A percentile compares a stretch with the other conserved stretches of the same genome.
Evolutionary conservation across 306 rosid genomes (phyloP).

Genomic region (Delonix regia): DNA sequence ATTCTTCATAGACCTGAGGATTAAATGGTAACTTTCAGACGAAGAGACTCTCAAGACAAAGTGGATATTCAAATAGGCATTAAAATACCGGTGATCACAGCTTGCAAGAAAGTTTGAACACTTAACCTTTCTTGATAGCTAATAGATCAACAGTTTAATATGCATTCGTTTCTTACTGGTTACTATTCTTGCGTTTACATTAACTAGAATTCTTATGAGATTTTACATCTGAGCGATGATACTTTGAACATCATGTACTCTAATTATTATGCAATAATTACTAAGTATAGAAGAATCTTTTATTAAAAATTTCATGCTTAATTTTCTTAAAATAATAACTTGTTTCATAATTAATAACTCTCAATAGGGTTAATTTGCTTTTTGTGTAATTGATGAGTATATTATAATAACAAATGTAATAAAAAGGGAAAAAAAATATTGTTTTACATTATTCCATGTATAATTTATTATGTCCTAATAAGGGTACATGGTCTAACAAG

Average conservation of each 20-base stretch:
- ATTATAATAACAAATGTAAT: neutral
- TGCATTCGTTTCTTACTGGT: neutral
- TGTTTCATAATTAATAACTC: neutral
- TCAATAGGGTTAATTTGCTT: neutral
- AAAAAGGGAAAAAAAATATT: neutral
- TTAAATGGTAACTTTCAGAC: neutral
- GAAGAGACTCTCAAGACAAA: constrained; percentile 47
- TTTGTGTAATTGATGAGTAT: neutral
- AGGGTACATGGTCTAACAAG: too few species aligned
- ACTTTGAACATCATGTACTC: too few species aligned
- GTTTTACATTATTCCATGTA: neutral
- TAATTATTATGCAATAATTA: too few species aligned
- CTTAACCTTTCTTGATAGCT: neutral
- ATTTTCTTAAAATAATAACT: neutral
- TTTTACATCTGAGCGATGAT: neutral
- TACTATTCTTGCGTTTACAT: neutral
- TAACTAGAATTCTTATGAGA: neutral
- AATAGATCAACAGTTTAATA: neutral
- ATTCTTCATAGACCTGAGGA: neutral
- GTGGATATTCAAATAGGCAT: constrained; percentile 68
- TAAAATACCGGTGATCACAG: constrained; percentile 28
- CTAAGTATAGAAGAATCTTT: too few species aligned
- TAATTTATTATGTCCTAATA: neutral
- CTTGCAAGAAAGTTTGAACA: neutral
- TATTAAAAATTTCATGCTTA: neutral